Conservation (phyloP, 257 asterid genomes). For the Solanum megistacrolobum region DNA sequence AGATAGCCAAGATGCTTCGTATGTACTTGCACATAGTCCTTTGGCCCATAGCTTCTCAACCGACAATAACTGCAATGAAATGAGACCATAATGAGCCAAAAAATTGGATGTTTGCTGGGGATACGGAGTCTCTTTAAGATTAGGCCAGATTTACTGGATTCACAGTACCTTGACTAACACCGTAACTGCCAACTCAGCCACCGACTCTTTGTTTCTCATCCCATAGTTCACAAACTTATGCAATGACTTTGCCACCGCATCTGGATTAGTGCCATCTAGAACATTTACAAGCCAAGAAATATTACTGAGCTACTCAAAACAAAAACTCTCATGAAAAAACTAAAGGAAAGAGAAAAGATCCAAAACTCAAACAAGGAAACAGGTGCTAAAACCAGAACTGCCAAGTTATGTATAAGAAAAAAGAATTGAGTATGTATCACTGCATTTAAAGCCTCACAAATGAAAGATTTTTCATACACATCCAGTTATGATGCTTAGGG, state of each 20-base stretch:
- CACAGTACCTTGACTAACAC: constrained; percentile 55
- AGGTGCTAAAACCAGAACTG: neutral
- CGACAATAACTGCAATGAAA: constrained; percentile 60
- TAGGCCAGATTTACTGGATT: neutral
- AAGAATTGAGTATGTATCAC: neutral
- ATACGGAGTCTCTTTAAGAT: too few relatives aligned
- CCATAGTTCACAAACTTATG: constrained; percentile 56
- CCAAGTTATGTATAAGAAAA: neutral
- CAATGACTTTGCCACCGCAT: constrained; percentile 38
- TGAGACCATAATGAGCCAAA: neutral
- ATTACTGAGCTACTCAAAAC: neutral
- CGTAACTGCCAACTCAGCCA: constrained; percentile 78
- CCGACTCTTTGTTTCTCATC: constrained; percentile 49
- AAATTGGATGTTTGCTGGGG: too few relatives aligned
- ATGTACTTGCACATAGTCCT: constrained; percentile 77
- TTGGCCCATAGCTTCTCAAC: constrained; percentile 77
- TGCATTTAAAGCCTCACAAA: neutral
- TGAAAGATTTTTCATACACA: neutral
- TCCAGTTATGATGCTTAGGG: too few relatives aligned
- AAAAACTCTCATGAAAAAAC: neutral
- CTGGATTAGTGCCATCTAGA: constrained; percentile 74
- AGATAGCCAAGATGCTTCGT: constrained; percentile 65
- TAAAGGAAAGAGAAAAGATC: too few relatives aligned
- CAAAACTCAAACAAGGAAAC: neutral
- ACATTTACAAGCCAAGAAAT: constrained; percentile 2